A percentile compares a stretch with the other conserved stretches of the same genome.
Evolutionary conservation across 768 basidiomycete species (phyloP).

Genomic region (Boletus sp.): DNA sequence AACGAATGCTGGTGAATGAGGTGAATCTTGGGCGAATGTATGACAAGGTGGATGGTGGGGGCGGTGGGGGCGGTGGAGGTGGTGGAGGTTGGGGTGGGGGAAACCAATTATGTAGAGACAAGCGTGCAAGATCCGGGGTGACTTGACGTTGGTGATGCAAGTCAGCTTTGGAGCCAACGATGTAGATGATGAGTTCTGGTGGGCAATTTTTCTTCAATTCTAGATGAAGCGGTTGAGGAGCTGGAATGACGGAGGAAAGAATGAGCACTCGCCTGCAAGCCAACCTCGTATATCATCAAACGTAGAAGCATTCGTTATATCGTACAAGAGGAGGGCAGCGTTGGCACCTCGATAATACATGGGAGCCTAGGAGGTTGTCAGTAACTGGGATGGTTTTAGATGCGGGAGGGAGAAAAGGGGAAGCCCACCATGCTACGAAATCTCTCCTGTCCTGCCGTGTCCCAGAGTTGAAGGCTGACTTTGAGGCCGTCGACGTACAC

Average conservation of each 20-base stretch:
- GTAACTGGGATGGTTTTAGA: conserved; percentile 16
- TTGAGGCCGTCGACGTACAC: conserved; percentile 79
- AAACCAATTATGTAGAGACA: conserved; percentile 84
- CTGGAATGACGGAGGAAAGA: not conserved
- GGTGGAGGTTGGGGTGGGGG: conserved; percentile 71
- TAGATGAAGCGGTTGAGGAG: conserved; percentile 29
- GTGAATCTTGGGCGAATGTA: conserved; percentile 36
- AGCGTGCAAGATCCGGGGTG: conserved; percentile 77
- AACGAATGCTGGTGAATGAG: conserved; percentile 51
- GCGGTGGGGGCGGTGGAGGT: conserved; percentile 61
- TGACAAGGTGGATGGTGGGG: conserved; percentile 37
- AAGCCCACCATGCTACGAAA: conserved; percentile 81
- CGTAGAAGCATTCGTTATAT: conserved; percentile 85
- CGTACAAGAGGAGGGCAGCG: conserved; percentile 90
- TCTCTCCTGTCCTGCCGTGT: conserved; percentile 91
- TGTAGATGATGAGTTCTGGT: conserved; percentile 87
- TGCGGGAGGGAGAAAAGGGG: not conserved
- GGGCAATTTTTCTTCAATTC: conserved; percentile 89
- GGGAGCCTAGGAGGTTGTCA: conserved; percentile 58
- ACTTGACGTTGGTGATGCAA: conserved; percentile 69
- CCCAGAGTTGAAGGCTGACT: conserved; percentile 87
- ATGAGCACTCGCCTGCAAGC: conserved; percentile 65
- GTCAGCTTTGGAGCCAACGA: conserved; percentile 93
- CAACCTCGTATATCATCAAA: conserved; percentile 91
- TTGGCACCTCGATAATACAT: conserved; percentile 98